Base-by-base conservation (phyloP, 1,284 basidiomycete genomes). In the Pulveroboletus sp. region DNA sequence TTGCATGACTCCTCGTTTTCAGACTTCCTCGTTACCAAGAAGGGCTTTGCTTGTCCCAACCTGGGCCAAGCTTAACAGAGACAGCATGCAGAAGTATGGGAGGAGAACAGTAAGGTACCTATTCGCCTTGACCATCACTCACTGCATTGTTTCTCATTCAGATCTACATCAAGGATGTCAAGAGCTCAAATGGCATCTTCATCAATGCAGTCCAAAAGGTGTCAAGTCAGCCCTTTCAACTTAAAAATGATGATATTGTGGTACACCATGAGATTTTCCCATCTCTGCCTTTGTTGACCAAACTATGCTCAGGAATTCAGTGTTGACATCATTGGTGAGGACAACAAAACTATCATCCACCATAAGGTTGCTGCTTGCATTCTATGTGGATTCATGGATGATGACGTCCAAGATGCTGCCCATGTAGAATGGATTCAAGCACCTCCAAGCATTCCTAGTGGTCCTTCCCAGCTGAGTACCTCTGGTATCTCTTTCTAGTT, bases 151-250 rank as follows among this genome's bases (percentile, higher is more conserved):
- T 45, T 52, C 55, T 26, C 31, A 38, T 40, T 20, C 53, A 96
- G 92, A 96, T 98, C 73, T 97, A 80, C 78, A 98, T 99, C 82
- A 97, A 94, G 75, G 97, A 99, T 73, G 93, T 98, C 70, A 97
- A 97, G 78, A 96, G 93, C 58, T 96, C 94, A 2, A 99, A 99
- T 65, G 96, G 96, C 6, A 99, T 97, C 9, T 99, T 99, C 72
- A 96, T 99, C 75, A 98, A 99, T 65, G 89, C 93, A 54, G 94
- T 97, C 62, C 96, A 99, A 74, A 91, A 92, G 26, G 82, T 93
- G 55, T 96, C 98, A 76, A 95, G 92, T 0, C 92, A 97, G 33
- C 92, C 94, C 0, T 96, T 87, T 64, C 94, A 98, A 75, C 85
- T 99, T 42, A 96, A 97, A 78, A 90, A 86, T 45, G 96, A 97